Percentiles rank a stretch among this genome's conserved stretches.
Conservation (phyloP, 306 rosid species). For the Quercus gilva region DNA sequence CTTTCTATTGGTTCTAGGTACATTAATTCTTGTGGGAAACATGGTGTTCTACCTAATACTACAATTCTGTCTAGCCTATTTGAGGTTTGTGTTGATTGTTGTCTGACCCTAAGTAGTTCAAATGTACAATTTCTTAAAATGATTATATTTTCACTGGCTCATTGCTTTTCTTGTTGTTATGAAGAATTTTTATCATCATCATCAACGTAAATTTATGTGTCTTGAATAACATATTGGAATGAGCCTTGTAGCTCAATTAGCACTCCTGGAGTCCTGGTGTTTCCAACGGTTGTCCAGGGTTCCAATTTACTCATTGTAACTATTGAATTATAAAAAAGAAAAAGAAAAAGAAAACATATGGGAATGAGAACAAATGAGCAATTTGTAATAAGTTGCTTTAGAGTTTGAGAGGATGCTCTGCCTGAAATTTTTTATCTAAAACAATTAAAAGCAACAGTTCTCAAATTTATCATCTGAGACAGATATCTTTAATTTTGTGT, state of each 20-base stretch:
- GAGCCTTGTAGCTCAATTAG: background rate
- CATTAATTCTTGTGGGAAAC: conserved; percentile 58
- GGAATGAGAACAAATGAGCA: background rate
- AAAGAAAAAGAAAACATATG: background rate
- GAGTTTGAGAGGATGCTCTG: background rate
- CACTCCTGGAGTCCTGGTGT: too few species aligned
- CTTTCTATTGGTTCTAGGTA: conserved; percentile 50
- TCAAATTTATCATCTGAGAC: background rate
- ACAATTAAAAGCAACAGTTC: background rate
- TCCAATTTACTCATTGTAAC: too few species aligned
- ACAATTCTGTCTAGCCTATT: conserved; percentile 53
- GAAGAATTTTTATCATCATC: background rate
- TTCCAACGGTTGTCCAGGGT: too few species aligned
- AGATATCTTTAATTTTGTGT: background rate
- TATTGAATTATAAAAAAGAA: too few species aligned
- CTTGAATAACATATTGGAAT: background rate
- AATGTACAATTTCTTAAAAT: background rate
- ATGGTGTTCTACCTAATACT: conserved; percentile 52
- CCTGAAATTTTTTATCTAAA: background rate
- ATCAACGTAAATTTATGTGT: background rate
- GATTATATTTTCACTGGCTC: background rate
- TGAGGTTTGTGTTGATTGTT: conserved; percentile 51
- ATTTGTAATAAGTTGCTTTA: background rate
- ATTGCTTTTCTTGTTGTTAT: background rate
- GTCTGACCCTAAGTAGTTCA: background rate